Evolutionary conservation across 179 eudicot species (phyloP).

Genomic region (Beta corolliflora): DNA sequence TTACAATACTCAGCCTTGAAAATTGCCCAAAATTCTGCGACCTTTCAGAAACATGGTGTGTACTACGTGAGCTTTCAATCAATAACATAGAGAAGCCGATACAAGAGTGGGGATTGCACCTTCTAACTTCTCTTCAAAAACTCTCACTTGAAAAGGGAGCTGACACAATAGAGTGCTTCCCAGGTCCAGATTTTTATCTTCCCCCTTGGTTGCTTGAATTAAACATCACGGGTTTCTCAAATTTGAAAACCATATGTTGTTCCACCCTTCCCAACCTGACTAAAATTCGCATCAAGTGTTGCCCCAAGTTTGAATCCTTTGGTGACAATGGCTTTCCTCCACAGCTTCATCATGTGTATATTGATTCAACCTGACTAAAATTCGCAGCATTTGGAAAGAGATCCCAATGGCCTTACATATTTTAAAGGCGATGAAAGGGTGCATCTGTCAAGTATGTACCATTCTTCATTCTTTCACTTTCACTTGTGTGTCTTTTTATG

Average conservation of each 20-base stretch:
- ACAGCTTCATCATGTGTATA: no score
- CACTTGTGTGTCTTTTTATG: no score
- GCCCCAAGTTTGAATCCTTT: slow-evolving; percentile 1
- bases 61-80: neutral
- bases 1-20: neutral
- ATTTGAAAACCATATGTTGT: neutral
- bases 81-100: neutral
- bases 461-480: no score
- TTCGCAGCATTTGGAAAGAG: no score
- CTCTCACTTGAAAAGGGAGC: neutral
- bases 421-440: no score
- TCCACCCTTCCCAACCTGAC: neutral
- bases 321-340: neutral
- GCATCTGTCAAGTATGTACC: no score
- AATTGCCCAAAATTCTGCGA: neutral
- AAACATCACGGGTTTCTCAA: neutral
- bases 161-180: neutral
- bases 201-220: neutral
- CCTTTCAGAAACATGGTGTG: neutral
- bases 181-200: neutral
- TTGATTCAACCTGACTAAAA: no score
- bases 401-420: no score
- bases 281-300: neutral
- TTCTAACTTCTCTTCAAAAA: neutral
- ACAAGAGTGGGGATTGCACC: neutral